Evolutionary conservation across 2,329 filamentous ascomycete species (phyloP), one percentile per base, ranked within the genome.

Genomic region (Aspergillus ibericus): DNA sequence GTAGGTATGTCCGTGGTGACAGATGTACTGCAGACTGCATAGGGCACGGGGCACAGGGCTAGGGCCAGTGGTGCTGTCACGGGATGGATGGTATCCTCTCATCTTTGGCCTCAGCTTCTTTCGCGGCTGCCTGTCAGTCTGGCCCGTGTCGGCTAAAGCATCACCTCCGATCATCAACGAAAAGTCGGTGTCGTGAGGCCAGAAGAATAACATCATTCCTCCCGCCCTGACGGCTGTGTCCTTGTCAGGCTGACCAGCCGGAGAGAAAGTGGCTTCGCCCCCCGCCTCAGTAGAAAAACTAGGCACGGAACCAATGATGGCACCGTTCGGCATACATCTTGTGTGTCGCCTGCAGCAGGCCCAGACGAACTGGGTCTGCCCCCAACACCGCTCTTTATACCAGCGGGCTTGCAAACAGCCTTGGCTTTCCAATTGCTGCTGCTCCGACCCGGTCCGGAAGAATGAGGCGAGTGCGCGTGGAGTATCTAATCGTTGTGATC

Each of bases 391-490:
- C 55, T 63, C 48, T 57, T 59, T 57, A 53, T 54, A 49, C 18
- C 46, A 35, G 27, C 53, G 51, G 56, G 15, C 51, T 44, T 56
- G 60, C 58, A 36, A 56, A 56, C 38, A 22, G 55, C 20, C 53
- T 53, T 55, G 62, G 49, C 56, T 58, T 47, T 40, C 54, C 53
- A 62, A 63, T 55, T 49, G 53, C 51, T 36, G 40, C 36, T 18
- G 32, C 51, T 40, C 51, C 51, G 51, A 42, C 51, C 51, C 32
- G 55, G 49, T 52, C 60, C 59, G 59, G 50, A 55, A 63, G 51
- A 63, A 67, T 66, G 65, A 67, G 65, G 65, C 65, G 62, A 55
- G 61, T 59, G 57, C 50, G 53, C 56, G 56, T 42, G 58, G 54
- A 55, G 58, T 60, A 55, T 50, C 60, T 48, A 54, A 58, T 53